phyloP scores from a whole-genome alignment of 352 stramenopile genomes.

The Detonula confervacea region DNA sequence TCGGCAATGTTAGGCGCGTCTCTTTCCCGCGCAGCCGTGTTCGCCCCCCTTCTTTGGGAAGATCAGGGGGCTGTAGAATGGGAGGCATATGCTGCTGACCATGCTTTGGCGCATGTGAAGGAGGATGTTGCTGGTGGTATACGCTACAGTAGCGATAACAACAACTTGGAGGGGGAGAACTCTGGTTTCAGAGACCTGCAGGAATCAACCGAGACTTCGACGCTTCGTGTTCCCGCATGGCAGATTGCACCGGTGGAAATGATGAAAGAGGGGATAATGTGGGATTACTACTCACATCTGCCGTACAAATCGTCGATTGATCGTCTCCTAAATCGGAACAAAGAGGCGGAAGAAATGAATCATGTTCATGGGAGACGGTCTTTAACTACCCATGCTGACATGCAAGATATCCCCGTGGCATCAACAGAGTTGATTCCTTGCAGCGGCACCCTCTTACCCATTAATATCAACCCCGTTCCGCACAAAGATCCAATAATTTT shows the following conservation, averaged over 20 bases:
- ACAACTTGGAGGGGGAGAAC: conserved; percentile 37
- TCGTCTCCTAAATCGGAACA: conserved; percentile 34
- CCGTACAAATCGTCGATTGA: too few species aligned
- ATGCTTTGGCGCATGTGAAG: conserved; percentile 25
- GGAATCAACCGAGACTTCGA: not conserved
- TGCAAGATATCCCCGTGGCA: too few species aligned
- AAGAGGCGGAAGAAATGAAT: conserved; percentile 58
- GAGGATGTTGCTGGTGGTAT: conserved; percentile 48
- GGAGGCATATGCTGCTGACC: conserved; percentile 41
- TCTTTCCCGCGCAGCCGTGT: conserved; percentile 14
- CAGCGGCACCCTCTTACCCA: not conserved
- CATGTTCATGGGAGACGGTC: conserved; percentile 58
- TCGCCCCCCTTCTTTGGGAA: conserved; percentile 61
- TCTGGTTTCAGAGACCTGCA: too few species aligned
- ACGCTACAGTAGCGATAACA: conserved; percentile 35
- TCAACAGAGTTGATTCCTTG: conserved; percentile 12
- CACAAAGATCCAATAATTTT: not conserved
- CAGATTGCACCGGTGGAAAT: conserved; percentile 54
- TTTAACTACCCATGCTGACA: too few species aligned
- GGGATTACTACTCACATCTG: conserved; percentile 61
- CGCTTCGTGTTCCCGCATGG: conserved; percentile 56
- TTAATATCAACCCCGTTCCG: not conserved
- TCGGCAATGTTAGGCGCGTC: not conserved
- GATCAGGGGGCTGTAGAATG: conserved; percentile 49
- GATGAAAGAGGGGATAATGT: conserved; percentile 58